Evolutionary conservation across 805 yeast species (phyloP).

Genomic region (Saturnispora zaruensis): DNA sequence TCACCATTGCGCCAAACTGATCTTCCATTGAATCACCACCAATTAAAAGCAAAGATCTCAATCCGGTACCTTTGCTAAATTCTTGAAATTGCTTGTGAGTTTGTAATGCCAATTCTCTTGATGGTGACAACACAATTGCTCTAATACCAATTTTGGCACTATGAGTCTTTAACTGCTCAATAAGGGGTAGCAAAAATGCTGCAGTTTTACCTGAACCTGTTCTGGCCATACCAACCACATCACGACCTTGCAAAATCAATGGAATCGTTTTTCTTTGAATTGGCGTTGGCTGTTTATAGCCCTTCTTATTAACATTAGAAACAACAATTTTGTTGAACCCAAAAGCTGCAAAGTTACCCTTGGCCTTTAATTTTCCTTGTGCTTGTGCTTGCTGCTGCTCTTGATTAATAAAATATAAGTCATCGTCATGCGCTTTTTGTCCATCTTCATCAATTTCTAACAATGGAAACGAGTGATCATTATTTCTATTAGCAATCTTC

Average conservation of each 20-base stretch:
- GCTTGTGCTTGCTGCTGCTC: conserved; percentile 22
- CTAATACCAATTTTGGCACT: conserved; percentile 83
- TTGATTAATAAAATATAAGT: conserved; percentile 13
- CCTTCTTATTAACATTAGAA: conserved; percentile 68
- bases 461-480: conserved; percentile 26
- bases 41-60: conserved; percentile 71
- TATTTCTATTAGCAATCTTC: not conserved
- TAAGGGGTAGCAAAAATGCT: conserved; percentile 84
- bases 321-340: conserved; percentile 72
- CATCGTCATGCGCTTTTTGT: conserved; percentile 13
- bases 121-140: conserved; percentile 85
- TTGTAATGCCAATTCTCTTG: conserved; percentile 93
- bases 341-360: conserved; percentile 80
- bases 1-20: conserved; percentile 86
- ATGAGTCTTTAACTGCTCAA: conserved; percentile 77
- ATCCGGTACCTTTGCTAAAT: conserved; percentile 73
- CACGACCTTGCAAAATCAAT: conserved; percentile 73
- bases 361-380: conserved; percentile 43
- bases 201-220: conserved; percentile 99
- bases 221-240: conserved; percentile 98
- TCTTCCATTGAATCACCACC: conserved; percentile 99
- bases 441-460: conserved; percentile 37
- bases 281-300: conserved; percentile 94
- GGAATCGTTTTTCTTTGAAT: conserved; percentile 96
- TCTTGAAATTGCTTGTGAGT: conserved; percentile 85